A percentile compares a stretch with the other conserved stretches of the same genome.
phyloP scores from a whole-genome alignment of 768 basidiomycete genomes.

The Hericium erinaceus region DNA sequence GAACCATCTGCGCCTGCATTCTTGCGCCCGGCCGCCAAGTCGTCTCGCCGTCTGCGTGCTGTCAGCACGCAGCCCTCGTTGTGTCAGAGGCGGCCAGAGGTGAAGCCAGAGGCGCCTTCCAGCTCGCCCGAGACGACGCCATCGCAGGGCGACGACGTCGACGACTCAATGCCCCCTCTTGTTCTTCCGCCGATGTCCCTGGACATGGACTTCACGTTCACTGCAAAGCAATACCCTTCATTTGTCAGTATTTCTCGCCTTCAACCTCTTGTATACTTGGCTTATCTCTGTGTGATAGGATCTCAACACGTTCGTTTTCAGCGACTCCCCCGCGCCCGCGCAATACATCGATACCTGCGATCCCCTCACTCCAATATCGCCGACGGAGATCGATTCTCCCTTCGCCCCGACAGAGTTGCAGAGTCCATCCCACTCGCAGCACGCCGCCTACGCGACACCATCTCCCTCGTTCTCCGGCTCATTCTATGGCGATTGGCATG shows the following conservation, averaged over 20 bases:
- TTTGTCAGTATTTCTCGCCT: conserved; percentile 8
- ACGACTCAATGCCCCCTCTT: conserved; percentile 13
- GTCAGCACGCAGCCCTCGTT: conserved; percentile 11
- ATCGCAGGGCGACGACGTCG: not conserved
- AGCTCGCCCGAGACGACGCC: not conserved
- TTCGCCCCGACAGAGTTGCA: conserved; percentile 3
- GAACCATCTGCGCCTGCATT: conserved; percentile 20
- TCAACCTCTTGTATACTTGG: not conserved
- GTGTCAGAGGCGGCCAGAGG: not conserved
- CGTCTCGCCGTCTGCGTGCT: conserved; percentile 9
- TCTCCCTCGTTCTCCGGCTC: conserved; percentile 7
- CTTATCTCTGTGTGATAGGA: conserved; percentile 1
- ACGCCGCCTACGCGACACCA: not conserved
- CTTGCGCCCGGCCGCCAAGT: conserved; percentile 6
- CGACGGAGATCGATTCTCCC: not conserved
- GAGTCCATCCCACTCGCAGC: not conserved
- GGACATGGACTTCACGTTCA: conserved; percentile 2
- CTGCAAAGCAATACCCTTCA: conserved; percentile 7
- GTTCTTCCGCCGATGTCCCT: conserved; percentile 5
- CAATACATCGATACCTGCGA: conserved; percentile 12
- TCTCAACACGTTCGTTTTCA: conserved; percentile 16
- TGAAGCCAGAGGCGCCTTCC: not conserved
- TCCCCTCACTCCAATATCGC: conserved; percentile 8
- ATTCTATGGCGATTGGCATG: conserved; percentile 7
- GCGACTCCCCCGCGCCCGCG: conserved; percentile 3